phyloP scores from a whole-genome alignment of 192 early-diverging fungal genomes.

The Linnemannia hyalina region DNA sequence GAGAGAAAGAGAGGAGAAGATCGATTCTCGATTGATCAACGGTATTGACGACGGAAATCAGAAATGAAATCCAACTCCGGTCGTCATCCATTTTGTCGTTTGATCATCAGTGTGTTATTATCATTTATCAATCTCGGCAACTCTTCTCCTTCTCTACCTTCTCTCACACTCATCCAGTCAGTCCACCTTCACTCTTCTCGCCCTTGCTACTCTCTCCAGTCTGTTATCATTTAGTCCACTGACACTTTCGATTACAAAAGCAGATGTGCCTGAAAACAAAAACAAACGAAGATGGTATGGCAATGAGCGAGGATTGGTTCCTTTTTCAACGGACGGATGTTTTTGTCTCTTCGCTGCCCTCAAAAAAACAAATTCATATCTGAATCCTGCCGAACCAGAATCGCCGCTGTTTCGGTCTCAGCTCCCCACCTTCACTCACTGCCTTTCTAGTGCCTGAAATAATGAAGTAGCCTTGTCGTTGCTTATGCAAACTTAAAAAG shows the following conservation, averaged over 20 bases:
- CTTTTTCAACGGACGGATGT: no score
- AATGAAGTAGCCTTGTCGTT: neutral
- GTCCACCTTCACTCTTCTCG: neutral
- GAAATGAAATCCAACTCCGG: conserved; percentile 1
- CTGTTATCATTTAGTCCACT: neutral
- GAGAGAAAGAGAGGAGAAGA: neutral
- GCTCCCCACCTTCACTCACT: neutral
- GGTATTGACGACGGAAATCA: neutral
- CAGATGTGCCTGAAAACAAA: no score
- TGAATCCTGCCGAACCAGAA: conserved; percentile 4
- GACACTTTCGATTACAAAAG: neutral
- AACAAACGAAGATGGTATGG: no score
- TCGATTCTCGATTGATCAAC: neutral
- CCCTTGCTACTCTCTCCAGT: neutral
- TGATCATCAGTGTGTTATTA: neutral
- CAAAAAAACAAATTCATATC: neutral
- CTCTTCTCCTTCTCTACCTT: neutral
- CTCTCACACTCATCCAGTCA: neutral
- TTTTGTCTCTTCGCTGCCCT: neutral
- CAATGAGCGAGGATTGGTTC: no score
- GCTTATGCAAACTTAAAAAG: neutral
- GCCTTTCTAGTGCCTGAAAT: no score
- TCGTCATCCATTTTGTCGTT: neutral
- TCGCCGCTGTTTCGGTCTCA: neutral
- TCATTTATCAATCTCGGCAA: neutral